Evolutionary conservation across 2,329 filamentous ascomycete genomes (phyloP).

Genomic region (Ceratocystis harringtonii): DNA sequence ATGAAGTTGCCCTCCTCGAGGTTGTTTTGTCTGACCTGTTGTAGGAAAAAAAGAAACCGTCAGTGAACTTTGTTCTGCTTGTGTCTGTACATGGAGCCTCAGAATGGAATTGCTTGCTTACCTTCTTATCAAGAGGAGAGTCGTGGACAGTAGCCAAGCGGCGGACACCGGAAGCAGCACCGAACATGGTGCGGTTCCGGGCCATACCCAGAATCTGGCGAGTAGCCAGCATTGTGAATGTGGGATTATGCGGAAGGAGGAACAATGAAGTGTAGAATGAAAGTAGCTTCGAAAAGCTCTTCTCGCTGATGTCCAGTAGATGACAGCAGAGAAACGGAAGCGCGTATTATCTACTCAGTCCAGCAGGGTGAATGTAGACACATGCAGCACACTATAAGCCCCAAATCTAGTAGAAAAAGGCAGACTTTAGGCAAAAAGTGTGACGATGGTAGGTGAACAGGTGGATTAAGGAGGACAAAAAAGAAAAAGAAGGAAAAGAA

Average conservation of each 20-base stretch:
- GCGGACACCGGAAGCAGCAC: slow-evolving; percentile 46
- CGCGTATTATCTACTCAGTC: slow-evolving; percentile 12
- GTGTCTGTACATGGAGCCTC: neutral
- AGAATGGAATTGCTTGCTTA: slow-evolving; percentile 23
- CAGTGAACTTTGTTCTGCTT: neutral
- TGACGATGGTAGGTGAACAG: neutral
- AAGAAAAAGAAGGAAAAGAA: slow-evolving; percentile 7
- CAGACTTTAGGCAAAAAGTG: slow-evolving; percentile 8
- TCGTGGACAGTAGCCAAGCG: slow-evolving; percentile 77
- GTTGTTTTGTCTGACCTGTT: slow-evolving; percentile 79
- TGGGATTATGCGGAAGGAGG: slow-evolving; percentile 3
- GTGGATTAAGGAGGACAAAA: neutral
- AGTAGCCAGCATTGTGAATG: slow-evolving; percentile 46
- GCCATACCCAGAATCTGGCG: slow-evolving; percentile 55
- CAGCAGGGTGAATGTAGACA: slow-evolving; percentile 13
- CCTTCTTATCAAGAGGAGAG: slow-evolving; percentile 81
- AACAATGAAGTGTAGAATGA: neutral
- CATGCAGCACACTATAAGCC: slow-evolving; percentile 14
- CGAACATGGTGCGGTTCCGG: slow-evolving; percentile 42
- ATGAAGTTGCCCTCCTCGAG: slow-evolving; percentile 94
- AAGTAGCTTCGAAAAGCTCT: slow-evolving; percentile 2
- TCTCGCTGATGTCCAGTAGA: slow-evolving; percentile 9
- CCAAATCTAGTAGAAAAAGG: slow-evolving; percentile 5
- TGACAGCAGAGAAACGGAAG: slow-evolving; percentile 9
- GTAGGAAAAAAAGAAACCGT: neutral